Conservation (phyloP, 768 basidiomycete species). For the Cystobasidium onofrii region DNA sequence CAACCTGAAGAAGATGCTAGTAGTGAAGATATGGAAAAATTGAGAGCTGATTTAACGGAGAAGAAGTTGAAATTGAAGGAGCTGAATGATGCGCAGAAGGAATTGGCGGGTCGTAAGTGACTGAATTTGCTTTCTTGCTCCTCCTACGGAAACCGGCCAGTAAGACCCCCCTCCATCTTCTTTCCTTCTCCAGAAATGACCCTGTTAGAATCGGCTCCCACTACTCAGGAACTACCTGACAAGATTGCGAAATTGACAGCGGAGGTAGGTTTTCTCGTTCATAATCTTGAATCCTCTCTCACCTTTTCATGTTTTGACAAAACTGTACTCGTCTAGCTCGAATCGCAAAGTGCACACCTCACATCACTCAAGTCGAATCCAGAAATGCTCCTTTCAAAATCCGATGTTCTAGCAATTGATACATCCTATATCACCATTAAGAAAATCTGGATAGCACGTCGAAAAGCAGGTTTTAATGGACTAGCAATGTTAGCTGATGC, state of each 20-base stretch:
- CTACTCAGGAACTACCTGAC: conserved; percentile 16
- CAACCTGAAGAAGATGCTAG: conserved; percentile 13
- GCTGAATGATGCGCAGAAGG: conserved; percentile 5
- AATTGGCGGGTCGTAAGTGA: background rate
- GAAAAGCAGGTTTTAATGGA: conserved; percentile 6
- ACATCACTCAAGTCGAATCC: conserved; percentile 16
- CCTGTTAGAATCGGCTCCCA: conserved; percentile 5
- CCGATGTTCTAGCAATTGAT: conserved; percentile 14
- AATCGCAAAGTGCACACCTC: background rate
- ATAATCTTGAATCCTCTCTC: too few relatives aligned
- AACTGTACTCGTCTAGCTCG: background rate
- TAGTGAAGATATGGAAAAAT: background rate
- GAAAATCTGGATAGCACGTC: conserved; percentile 22
- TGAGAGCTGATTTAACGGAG: conserved; percentile 9
- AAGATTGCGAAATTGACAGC: conserved; percentile 5
- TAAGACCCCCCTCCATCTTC: too few relatives aligned
- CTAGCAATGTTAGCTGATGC: background rate
- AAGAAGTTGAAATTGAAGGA: conserved; percentile 1
- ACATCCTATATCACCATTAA: background rate
- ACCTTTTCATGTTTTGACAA: too few relatives aligned
- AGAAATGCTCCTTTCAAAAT: background rate
- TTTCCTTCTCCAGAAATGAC: conserved; percentile 27
- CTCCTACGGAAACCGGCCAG: too few relatives aligned
- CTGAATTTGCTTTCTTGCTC: too few relatives aligned
- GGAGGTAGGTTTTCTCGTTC: background rate